Evolutionary conservation across 116 monocot genomes (phyloP).

Genomic region (Thalassia testudinum): DNA sequence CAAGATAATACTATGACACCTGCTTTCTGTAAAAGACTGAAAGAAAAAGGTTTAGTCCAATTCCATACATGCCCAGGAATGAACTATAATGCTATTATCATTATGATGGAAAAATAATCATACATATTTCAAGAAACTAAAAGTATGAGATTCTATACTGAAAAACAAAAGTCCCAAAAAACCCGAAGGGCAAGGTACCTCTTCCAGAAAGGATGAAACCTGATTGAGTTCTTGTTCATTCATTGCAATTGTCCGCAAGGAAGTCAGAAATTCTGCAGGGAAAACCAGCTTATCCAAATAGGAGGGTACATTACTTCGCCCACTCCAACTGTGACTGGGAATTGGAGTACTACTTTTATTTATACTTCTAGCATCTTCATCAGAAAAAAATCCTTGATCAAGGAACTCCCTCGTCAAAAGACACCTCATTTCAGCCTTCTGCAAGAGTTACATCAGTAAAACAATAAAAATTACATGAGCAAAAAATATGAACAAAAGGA

Average conservation of each 20-base stretch:
- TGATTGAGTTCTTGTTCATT: slow-evolving; percentile 42
- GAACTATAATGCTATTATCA: too few species aligned
- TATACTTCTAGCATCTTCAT: slow-evolving; percentile 3
- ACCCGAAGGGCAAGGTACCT: slow-evolving; percentile 22
- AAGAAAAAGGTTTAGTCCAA: too few species aligned
- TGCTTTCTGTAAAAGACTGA: too few species aligned
- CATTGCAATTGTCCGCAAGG: slow-evolving; percentile 63
- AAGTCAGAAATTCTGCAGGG: slow-evolving; percentile 62
- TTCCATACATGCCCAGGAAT: too few species aligned
- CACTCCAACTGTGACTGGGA: slow-evolving; percentile 82
- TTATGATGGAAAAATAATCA: too few species aligned
- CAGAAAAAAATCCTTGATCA: slow-evolving; percentile 46
- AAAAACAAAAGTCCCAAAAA: too few species aligned
- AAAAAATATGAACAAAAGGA: too few species aligned
- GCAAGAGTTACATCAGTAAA: slow-evolving; percentile 10
- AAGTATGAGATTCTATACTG: too few species aligned
- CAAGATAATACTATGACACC: too few species aligned
- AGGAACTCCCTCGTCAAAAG: slow-evolving; percentile 64
- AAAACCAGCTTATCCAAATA: slow-evolving; percentile 69
- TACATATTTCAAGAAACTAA: too few species aligned
- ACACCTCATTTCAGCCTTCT: slow-evolving; percentile 88
- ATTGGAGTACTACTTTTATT: slow-evolving; percentile 13
- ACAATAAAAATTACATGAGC: too few species aligned
- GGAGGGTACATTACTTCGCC: slow-evolving; percentile 65
- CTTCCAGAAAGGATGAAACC: slow-evolving; percentile 42